Conservation (phyloP, 1,284 basidiomycete species). For the Irpex lacteus region DNA sequence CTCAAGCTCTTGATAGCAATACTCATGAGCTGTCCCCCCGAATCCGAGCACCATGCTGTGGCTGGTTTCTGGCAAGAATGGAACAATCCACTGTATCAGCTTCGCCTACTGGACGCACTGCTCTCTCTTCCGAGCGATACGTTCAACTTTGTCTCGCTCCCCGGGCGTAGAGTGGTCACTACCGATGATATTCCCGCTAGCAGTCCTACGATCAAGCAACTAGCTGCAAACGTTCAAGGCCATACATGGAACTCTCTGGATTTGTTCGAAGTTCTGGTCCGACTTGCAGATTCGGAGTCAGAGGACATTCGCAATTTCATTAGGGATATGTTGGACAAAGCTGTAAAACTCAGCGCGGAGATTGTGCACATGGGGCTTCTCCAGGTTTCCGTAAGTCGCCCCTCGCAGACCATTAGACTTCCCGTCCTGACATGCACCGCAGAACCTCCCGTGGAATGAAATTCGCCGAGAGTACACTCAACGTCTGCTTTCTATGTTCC, state of each 20-base stretch:
- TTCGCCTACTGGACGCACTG: slow-evolving; percentile 85
- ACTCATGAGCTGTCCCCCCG: slow-evolving; percentile 68
- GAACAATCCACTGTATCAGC: slow-evolving; percentile 84
- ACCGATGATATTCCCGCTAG: slow-evolving; percentile 83
- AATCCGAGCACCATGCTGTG: slow-evolving; percentile 71
- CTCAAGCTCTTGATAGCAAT: slow-evolving; percentile 80
- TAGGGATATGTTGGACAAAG: slow-evolving; percentile 89
- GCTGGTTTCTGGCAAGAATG: slow-evolving; percentile 82
- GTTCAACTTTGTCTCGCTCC: slow-evolving; percentile 87
- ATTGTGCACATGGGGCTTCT: slow-evolving; percentile 92
- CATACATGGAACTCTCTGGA: slow-evolving; percentile 95
- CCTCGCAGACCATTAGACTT: not conserved
- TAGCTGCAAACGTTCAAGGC: slow-evolving; percentile 83
- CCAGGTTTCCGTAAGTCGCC: slow-evolving; percentile 78
- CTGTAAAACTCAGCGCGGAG: slow-evolving; percentile 91
- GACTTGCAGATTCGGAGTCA: slow-evolving; percentile 69
- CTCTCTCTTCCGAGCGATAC: slow-evolving; percentile 86
- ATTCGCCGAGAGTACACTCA: slow-evolving; percentile 86
- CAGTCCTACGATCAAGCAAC: slow-evolving; percentile 83
- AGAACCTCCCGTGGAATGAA: slow-evolving; percentile 84
- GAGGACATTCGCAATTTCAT: slow-evolving; percentile 72
- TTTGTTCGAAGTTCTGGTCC: slow-evolving; percentile 85
- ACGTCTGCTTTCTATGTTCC: slow-evolving; percentile 87
- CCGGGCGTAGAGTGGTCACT: slow-evolving; percentile 77
- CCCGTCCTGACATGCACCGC: not conserved